Evolutionary conservation across 495 filamentous ascomycete species (phyloP), one percentile per base, ranked within the genome.

Genomic region (Neurospora sp.): DNA sequence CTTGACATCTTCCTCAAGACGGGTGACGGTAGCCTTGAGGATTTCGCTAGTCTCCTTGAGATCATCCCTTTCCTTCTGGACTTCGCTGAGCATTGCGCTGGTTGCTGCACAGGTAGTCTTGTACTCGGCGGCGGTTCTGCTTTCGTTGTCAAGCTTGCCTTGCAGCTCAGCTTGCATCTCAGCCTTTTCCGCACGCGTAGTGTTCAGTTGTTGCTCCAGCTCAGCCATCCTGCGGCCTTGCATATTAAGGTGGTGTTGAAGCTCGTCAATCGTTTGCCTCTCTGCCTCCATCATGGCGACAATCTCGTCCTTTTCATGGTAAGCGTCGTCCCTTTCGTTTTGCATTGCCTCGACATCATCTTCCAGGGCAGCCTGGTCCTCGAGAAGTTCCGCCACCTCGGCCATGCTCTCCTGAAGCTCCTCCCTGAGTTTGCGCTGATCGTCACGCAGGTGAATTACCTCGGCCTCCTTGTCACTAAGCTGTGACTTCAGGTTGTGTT

Each of bases 201-300:
- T 48, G 42, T 78, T 76, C 8, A 77, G 75, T 22, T 80, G 78
- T 71, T 80, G 75, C 69, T 81, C 79, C 41, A 76, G 35, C 71
- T 81, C 78, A 41, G 74, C 78, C 69, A 85, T 76, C 75, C 81
- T 76, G 70, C 73, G 75, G 48, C 80, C 74, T 59, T 82, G 78
- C 65, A 82, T 75, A 40, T 83, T 80, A 9, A 79, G 79, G 76
- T 82, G 81, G 78, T 76, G 81, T 27, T 81, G 80, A 73, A 82
- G 79, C 75, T 84, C 82, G 70, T 84, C 84, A 22, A 83, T 76
- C 48, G 84, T 76, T 69, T 79, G 77, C 70, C 78, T 78, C 73
- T 84, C 82, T 75, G 82, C 78, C 68, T 84, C 77, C 22, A 84
- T 45, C 42, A 45, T 45, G 42, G 42, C 42, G 42, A 45, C 42